Evolutionary conservation across 306 rosid species (phyloP).

Genomic region (Inga leiocalycina): DNA sequence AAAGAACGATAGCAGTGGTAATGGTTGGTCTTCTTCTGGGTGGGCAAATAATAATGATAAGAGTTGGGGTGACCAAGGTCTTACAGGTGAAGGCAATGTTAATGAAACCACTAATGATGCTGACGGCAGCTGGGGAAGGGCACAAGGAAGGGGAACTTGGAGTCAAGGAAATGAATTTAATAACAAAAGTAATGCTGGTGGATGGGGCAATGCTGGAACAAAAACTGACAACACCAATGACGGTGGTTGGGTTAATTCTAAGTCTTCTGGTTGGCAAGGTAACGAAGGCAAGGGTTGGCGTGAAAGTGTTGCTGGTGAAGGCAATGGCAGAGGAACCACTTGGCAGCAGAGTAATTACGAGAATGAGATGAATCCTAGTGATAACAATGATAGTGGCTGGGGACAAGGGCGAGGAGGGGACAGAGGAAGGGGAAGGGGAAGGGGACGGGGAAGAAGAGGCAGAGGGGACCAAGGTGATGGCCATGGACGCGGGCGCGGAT

Average conservation of each 20-base stretch:
- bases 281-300: neutral
- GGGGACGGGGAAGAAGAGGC: neutral
- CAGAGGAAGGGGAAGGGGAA: conserved; percentile 9
- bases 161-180: neutral
- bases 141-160: neutral
- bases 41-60: neutral
- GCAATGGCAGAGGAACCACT: neutral
- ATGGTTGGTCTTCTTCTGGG: conserved; percentile 5
- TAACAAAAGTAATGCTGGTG: neutral
- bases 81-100: neutral
- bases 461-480: conserved; percentile 11
- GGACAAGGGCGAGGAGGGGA: neutral
- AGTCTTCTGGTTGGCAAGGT: conserved; percentile 17
- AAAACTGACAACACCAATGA: neutral
- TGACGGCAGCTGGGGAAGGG: neutral
- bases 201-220: conserved; percentile 3
- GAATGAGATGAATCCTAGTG: neutral
- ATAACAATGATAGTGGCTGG: conserved; percentile 2
- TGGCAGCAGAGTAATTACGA: conserved; percentile 12
- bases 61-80: neutral
- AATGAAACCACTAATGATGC: neutral
- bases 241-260: conserved; percentile 27
- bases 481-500: neutral
- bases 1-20: neutral
- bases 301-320: neutral